These are phyloP conservation scores for Aphanocladium album DNA, from an alignment of 2,329 filamentous ascomycete species.

Conservation along the genomic window DNA sequence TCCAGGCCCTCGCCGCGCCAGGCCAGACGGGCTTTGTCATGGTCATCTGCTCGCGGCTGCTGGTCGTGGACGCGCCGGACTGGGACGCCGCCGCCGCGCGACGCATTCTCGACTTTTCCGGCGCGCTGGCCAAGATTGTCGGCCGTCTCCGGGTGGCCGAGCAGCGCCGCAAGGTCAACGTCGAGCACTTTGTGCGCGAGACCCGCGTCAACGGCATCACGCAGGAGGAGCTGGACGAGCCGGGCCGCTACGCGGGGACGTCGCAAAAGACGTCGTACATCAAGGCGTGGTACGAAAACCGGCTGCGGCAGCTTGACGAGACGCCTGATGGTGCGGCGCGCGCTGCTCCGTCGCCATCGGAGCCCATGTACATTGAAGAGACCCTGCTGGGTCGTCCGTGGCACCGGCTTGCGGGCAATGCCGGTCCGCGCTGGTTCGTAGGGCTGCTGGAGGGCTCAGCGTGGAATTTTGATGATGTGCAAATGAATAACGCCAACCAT, in stretches of 20 bases:
- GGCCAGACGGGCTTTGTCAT: constrained; percentile 24
- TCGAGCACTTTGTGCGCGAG: constrained; percentile 16
- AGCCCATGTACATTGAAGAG: constrained; percentile 1
- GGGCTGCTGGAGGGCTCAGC: constrained; percentile 21
- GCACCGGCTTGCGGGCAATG: neutral
- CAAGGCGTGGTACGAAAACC: constrained; percentile 28
- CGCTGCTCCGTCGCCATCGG: neutral
- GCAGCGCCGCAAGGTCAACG: constrained; percentile 10
- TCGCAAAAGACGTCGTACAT: constrained; percentile 24
- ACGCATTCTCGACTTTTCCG: constrained; percentile 8
- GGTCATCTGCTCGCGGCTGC: constrained; percentile 24
- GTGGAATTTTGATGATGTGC: constrained; percentile 19
- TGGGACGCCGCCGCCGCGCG: constrained; percentile 11
- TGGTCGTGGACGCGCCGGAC: constrained; percentile 11
- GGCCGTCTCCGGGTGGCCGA: constrained; percentile 15
- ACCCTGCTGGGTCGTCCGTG: neutral
- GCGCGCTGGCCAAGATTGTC: constrained; percentile 10
- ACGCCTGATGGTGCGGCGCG: neutral
- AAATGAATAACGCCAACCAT: neutral
- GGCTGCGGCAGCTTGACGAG: constrained; percentile 17
- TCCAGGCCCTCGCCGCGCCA: constrained; percentile 20
- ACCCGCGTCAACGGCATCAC: constrained; percentile 13
- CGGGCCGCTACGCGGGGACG: constrained; percentile 17
- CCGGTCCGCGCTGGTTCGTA: constrained; percentile 17
- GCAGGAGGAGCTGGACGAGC: constrained; percentile 19